Base-by-base conservation (phyloP, 1,139 yeast species). In the Magnusiomyces paraingens region DNA sequence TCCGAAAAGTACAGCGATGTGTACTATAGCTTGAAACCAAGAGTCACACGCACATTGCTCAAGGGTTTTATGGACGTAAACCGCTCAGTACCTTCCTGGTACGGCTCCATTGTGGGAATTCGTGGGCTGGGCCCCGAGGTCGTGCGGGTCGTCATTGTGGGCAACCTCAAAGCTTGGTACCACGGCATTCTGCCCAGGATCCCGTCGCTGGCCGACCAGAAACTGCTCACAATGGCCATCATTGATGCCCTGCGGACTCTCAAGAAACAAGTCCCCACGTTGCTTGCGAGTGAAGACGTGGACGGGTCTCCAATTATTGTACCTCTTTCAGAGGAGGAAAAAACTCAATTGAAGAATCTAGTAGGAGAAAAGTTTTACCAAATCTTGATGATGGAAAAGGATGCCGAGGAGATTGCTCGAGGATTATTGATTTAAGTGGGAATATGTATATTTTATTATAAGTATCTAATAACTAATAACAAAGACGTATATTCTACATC, bases 11-110 rank as follows among this genome's bases (percentile, higher is more conserved):
- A 86, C 68, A 95, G 96, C 42, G 84, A 88, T 45, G 82, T 94
- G 1, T 91, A 91, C 68, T 85, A 94, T 32, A 87, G 97, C 0
- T 77, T 94, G 62, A 87, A 90, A 64, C 98, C 99, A 36, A 80
- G 99, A 59, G 94, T 93, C 4, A 90, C 98, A 1, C 79, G 99
- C 68, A 94, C 99, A 0, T 74, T 94, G 56, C 75, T 94, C 55
- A 83, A 95, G 62, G 97, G 97, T 0, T 86, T 94, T 61, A 76
- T 94, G 69, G 96, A 93, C 61, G 75, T 80, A 17, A 75, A 83
- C 3, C 79, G 89, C 62, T 93, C 93, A 1, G 79, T 86, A 12
- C 96, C 96, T 1, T 89, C 98, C 0, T 90, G 90, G 61, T 93
- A 86, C 64, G 99, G 99, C 45, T 86, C 98, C 2, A 80, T 94